phyloP scores from a whole-genome alignment of 78 protist species.

The Diacronema lutheri region DNA sequence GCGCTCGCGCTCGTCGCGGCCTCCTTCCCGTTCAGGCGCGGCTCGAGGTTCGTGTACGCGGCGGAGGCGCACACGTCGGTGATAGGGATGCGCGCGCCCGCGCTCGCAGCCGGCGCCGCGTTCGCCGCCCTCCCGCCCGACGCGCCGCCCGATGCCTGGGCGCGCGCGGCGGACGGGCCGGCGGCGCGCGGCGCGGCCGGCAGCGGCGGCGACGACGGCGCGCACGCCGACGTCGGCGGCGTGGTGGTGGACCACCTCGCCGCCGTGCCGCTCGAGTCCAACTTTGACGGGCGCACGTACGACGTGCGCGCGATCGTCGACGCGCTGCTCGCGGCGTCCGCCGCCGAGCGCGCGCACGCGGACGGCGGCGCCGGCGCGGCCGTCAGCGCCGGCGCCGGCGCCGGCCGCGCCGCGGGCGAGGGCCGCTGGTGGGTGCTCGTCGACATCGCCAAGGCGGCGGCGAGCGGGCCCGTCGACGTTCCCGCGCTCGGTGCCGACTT shows the following conservation, averaged over 20 bases:
- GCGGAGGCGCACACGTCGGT: slow-evolving; percentile 55
- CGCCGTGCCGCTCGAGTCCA: neutral
- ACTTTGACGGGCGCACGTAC: neutral
- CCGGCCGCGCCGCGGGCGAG: neutral
- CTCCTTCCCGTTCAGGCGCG: slow-evolving; percentile 39
- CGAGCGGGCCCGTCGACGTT: slow-evolving; percentile 59
- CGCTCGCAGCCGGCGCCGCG: slow-evolving; percentile 1
- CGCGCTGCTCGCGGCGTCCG: neutral
- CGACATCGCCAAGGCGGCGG: slow-evolving; percentile 76
- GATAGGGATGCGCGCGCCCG: slow-evolving; percentile 58
- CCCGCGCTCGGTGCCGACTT: slow-evolving; percentile 62
- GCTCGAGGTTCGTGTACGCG: slow-evolving; percentile 30
- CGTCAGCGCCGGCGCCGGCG: neutral
- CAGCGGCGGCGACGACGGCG: too few relatives aligned
- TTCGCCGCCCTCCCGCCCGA: neutral
- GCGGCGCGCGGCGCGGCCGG: too few relatives aligned
- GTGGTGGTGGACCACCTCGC: neutral
- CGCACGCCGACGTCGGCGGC: too few relatives aligned
- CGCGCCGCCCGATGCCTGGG: neutral
- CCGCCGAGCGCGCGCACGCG: neutral
- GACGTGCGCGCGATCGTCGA: neutral
- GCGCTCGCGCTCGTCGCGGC: slow-evolving; percentile 60
- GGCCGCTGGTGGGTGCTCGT: slow-evolving; percentile 18
- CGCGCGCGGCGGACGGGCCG: too few relatives aligned
- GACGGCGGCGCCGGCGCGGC: neutral